phyloP scores from a whole-genome alignment of 208 protist genomes.

The Acanthamoeba royreba region DNA sequence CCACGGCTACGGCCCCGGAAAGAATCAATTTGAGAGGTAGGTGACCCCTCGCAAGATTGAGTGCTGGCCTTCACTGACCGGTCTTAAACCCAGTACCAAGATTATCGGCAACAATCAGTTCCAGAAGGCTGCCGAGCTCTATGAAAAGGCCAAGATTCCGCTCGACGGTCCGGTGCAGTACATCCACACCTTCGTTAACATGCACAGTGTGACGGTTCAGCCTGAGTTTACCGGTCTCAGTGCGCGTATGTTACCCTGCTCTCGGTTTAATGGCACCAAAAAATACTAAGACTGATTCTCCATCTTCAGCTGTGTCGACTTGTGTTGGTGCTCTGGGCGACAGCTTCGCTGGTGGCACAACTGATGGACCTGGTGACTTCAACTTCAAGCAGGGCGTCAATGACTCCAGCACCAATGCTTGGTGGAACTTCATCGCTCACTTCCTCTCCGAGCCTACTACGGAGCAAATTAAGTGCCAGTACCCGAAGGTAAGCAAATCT shows the following conservation, averaged over 20 bases:
- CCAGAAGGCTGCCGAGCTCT: slow-evolving; percentile 26
- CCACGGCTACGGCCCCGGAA: slow-evolving; percentile 59
- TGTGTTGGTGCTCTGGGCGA: slow-evolving; percentile 49
- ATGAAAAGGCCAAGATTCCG: neutral
- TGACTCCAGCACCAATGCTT: slow-evolving; percentile 53
- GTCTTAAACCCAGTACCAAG: slow-evolving; percentile 54
- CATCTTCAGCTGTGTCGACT: neutral
- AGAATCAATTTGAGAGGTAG: neutral
- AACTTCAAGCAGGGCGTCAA: slow-evolving; percentile 71
- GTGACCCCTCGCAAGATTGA: too few relatives aligned
- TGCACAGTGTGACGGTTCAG: neutral
- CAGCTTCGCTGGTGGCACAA: slow-evolving; percentile 61
- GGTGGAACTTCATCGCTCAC: slow-evolving; percentile 62
- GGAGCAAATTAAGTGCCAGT: slow-evolving; percentile 64
- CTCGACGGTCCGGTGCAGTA: neutral
- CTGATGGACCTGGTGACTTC: slow-evolving; percentile 68
- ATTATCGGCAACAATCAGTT: slow-evolving; percentile 65
- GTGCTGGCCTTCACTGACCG: neutral
- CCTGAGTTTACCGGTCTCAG: neutral
- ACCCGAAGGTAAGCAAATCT: neutral
- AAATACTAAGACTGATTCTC: neutral
- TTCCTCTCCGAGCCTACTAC: slow-evolving; percentile 56
- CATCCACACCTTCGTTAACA: neutral
- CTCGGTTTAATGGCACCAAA: neutral
- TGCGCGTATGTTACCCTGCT: neutral